phyloP scores from a whole-genome alignment of 495 filamentous ascomycete genomes.

The Recurvomyces mirabilis region DNA sequence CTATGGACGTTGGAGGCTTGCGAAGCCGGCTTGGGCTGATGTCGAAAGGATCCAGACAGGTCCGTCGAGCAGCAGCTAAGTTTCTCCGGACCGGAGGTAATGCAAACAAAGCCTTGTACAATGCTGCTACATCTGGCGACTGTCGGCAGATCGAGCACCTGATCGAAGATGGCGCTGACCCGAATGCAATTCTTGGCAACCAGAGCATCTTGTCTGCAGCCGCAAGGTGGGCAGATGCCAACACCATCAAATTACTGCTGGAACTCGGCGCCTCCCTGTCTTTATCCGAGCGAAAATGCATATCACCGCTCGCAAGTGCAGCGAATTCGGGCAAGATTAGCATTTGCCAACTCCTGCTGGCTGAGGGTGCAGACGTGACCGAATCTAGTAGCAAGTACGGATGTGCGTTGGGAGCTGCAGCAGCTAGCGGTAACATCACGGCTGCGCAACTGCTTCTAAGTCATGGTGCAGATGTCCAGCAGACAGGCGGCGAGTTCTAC shows the following conservation, averaged over 20 bases:
- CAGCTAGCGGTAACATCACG: not conserved
- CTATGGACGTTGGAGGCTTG: slow-evolving; percentile 8
- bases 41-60: too few species aligned
- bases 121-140: slow-evolving; percentile 6
- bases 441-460: slow-evolving; percentile 1
- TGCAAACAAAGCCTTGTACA: slow-evolving; percentile 3
- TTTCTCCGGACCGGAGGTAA: not conserved
- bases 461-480: slow-evolving; percentile 6
- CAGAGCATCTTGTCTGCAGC: slow-evolving; percentile 6
- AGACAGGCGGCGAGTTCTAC: not conserved
- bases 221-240: not conserved
- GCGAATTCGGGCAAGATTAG: not conserved
- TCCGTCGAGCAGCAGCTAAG: too few species aligned
- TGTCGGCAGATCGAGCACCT: not conserved
- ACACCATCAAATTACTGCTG: slow-evolving; percentile 7
- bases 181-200: not conserved
- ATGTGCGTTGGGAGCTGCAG: slow-evolving; percentile 8
- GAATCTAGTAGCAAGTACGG: slow-evolving; percentile 8
- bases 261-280: not conserved
- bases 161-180: slow-evolving; percentile 2
- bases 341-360: slow-evolving; percentile 1
- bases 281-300: not conserved
- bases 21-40: slow-evolving; percentile 1
- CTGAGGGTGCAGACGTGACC: slow-evolving; percentile 2
- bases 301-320: slow-evolving; percentile 2